Base-by-base conservation (phyloP, 441 rosid genomes). In the Euphorbia schlechtendalii region DNA sequence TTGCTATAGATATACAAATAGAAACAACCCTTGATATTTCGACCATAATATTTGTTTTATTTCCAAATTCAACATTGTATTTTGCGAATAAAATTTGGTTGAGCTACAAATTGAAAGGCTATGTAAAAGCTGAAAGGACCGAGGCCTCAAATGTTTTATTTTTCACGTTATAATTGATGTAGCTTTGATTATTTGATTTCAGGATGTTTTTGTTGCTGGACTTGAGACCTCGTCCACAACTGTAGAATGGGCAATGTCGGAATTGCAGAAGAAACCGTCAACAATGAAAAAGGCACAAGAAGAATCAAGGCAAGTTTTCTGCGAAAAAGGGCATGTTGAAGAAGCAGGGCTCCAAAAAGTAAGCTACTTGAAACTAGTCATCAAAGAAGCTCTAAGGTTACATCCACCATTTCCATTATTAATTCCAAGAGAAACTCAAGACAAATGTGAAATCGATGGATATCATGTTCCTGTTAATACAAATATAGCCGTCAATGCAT, bases 151-250 rank as follows among this genome's bases (percentile, higher is more conserved):
- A 6, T 32, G 3, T 32, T 32, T 32, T 32, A 2, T 32, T 32
- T 2, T 2, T 32, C 6, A 2, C 34, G 3, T 32, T 32, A 32
- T 6, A 32, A 32, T 3, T 32, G 11, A 38, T 38, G 41, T 38
- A 38, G 8, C 10, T 22, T 2, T 53, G 21, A 17, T n/a, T 49
- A 20, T 5, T 22, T 13, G 9, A 12, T 54, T 15, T 63, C 63
- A 86, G 92, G 87, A 86, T 73, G 72, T 84, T 72, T 82, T 86
- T 55, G 73, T 77, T 40, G 92, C 82, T 18, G 87, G 92, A 59
- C 77, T 78, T 5, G 88, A 82, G 53, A 77, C 86, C 6, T 74
- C 82, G 7, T 68, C 80, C 53, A 69, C 74, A 65, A 62, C 78
- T 11, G 73, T 78, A 17, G 83, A 76, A 61, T 86, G 89, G 92